Conservation (phyloP, 2,329 filamentous ascomycete genomes). For the Verticillium nubilum region DNA sequence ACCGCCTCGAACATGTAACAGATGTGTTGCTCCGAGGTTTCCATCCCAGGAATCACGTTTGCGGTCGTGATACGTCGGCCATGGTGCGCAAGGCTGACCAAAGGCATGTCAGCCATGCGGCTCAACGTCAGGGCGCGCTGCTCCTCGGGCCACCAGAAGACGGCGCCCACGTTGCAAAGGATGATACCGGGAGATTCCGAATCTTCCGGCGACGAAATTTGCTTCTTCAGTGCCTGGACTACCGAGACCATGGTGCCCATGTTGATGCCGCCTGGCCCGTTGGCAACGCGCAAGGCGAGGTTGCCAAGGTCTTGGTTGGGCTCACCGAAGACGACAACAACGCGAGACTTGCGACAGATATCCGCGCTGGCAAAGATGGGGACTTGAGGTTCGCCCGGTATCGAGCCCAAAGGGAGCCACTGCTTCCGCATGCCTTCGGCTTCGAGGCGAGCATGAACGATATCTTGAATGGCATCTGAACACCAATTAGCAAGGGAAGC, state of each 20-base stretch:
- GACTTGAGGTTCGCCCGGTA: constrained; percentile 48
- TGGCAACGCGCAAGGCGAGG: constrained; percentile 63
- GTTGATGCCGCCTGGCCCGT: constrained; percentile 59
- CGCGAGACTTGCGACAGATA: constrained; percentile 50
- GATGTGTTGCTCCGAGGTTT: constrained; percentile 55
- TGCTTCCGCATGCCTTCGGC: constrained; percentile 53
- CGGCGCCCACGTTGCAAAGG: constrained; percentile 72
- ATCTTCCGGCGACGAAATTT: constrained; percentile 26
- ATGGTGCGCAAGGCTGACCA: constrained; percentile 56
- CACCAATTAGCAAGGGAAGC: constrained; percentile 1
- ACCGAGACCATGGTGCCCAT: constrained; percentile 66
- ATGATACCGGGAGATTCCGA: constrained; percentile 53
- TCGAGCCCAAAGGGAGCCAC: constrained; percentile 53
- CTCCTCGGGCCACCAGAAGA: constrained; percentile 67
- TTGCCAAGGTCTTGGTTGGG: constrained; percentile 66
- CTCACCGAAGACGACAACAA: constrained; percentile 74
- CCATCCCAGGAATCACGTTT: constrained; percentile 61
- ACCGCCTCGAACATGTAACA: constrained; percentile 60
- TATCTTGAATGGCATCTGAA: constrained; percentile 55
- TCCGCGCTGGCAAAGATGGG: constrained; percentile 58
- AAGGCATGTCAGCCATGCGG: constrained; percentile 54
- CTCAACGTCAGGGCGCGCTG: constrained; percentile 52
- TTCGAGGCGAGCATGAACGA: constrained; percentile 58
- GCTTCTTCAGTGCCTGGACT: constrained; percentile 38
- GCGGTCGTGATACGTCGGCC: constrained; percentile 41